These are phyloP conservation scores for Mortierella antarctica DNA, from an alignment of 192 early-diverging fungal genomes.

Conservation along the genomic window DNA sequence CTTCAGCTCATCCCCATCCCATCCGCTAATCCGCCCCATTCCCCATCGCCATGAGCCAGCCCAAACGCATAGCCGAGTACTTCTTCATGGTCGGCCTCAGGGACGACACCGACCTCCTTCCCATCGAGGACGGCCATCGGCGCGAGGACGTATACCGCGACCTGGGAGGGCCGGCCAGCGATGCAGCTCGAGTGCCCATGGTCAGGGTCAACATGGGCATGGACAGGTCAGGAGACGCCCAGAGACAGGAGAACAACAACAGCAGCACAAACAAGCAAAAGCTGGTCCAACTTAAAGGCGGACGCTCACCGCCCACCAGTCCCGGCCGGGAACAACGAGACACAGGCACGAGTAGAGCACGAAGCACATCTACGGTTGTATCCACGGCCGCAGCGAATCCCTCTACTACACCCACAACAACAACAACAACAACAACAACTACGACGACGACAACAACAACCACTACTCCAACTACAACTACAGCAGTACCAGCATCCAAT, in stretches of 20 bases:
- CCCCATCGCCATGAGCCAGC: neutral
- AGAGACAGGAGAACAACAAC: too few species aligned
- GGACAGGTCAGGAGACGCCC: too few species aligned
- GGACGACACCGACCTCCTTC: slow-evolving; percentile 22
- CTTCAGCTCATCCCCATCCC: neutral
- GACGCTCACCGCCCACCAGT: too few species aligned
- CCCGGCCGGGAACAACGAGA: too few species aligned
- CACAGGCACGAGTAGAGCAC: too few species aligned
- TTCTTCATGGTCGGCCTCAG: slow-evolving; percentile 50
- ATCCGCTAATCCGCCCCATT: neutral
- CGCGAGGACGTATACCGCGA: too few species aligned
- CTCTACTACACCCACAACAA: neutral
- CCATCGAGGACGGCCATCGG: neutral
- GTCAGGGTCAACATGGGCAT: too few species aligned
- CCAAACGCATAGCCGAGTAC: slow-evolving; percentile 52
- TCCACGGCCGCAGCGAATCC: neutral
- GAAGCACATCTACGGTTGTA: too few species aligned
- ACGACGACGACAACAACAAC: slow-evolving; percentile 1
- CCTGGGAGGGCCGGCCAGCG: too few species aligned
- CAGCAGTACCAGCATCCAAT: neutral
- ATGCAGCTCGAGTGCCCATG: too few species aligned
- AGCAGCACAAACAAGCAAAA: too few species aligned
- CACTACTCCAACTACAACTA: neutral
- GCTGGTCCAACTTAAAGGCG: too few species aligned
- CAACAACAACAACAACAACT: slow-evolving; percentile 13